A percentile compares a stretch with the other conserved stretches of the same genome.
These are phyloP conservation scores for Phytophthora megakarya DNA, from an alignment of 352 stramenopile genomes.

Conservation along the genomic window DNA sequence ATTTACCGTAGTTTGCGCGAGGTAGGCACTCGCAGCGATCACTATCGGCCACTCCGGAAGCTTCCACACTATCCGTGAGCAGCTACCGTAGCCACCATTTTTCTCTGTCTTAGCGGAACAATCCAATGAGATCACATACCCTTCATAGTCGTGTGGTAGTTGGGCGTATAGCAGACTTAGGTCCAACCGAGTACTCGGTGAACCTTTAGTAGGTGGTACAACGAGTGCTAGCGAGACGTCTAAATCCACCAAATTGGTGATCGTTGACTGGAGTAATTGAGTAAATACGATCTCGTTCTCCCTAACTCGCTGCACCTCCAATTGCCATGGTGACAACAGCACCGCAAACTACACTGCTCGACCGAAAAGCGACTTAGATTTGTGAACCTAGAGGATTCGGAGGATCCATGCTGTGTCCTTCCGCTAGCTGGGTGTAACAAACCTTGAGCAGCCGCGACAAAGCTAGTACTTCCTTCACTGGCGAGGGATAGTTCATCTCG, in stretches of 20 bases:
- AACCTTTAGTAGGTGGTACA: neutral
- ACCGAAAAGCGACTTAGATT: constrained; percentile 21
- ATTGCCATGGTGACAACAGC: constrained; percentile 16
- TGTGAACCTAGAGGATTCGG: constrained; percentile 20
- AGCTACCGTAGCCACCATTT: constrained; percentile 11
- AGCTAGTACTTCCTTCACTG: constrained; percentile 23
- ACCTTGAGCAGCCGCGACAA: constrained; percentile 6
- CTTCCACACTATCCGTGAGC: constrained; percentile 23
- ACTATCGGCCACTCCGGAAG: constrained; percentile 19
- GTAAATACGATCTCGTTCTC: constrained; percentile 8
- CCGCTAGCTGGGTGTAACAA: constrained; percentile 9
- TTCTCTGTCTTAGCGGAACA: constrained; percentile 22
- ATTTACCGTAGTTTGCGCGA: constrained; percentile 25
- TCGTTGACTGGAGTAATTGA: constrained; percentile 2
- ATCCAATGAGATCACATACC: constrained; percentile 27
- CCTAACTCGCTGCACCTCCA: neutral
- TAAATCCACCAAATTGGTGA: constrained; percentile 11
- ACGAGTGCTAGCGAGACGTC: constrained; percentile 5
- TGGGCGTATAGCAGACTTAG: neutral
- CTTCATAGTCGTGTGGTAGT: neutral
- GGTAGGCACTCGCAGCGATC: constrained; percentile 10
- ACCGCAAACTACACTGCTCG: constrained; percentile 18
- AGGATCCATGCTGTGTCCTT: constrained; percentile 15
- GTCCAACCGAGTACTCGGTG: neutral
- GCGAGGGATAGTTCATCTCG: constrained; percentile 16